These are phyloP conservation scores for Termitomyces sp. DNA, from an alignment of 768 basidiomycete genomes.

Conservation along the genomic window DNA sequence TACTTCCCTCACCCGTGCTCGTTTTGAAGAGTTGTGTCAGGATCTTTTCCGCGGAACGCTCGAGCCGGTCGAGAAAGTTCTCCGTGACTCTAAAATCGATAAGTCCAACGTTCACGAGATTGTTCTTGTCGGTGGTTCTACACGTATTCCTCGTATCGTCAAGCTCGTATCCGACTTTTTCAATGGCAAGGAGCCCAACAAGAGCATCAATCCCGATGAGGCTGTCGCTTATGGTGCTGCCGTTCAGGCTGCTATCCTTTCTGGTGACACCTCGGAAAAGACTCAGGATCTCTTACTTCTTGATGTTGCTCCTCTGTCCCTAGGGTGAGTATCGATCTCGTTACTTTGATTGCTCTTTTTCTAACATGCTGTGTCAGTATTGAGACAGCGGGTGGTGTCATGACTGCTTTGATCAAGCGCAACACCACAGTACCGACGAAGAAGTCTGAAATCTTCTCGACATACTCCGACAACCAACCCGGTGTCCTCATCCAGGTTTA, in stretches of 20 bases:
- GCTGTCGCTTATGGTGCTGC: constrained; percentile 99
- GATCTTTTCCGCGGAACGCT: constrained; percentile 92
- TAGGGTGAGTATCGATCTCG: constrained; percentile 35
- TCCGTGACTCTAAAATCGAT: constrained; percentile 97
- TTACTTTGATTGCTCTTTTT: constrained; percentile 14
- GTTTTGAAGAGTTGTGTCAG: constrained; percentile 94
- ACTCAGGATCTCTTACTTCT: constrained; percentile 94
- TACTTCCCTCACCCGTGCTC: constrained; percentile 95
- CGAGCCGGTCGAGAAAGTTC: constrained; percentile 96
- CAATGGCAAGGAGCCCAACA: constrained; percentile 98
- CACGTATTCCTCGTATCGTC: constrained; percentile 95
- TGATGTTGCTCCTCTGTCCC: constrained; percentile 86
- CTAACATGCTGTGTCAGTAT: constrained; percentile 46
- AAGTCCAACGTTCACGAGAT: constrained; percentile 95
- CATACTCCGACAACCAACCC: constrained; percentile 97
- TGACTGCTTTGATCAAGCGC: constrained; percentile 97
- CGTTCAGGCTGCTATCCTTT: constrained; percentile 96
- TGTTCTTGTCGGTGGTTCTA: constrained; percentile 96
- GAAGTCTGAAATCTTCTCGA: constrained; percentile 98
- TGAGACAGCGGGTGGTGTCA: constrained; percentile 98
- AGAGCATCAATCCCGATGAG: constrained; percentile 99
- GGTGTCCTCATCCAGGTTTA: constrained; percentile 98
- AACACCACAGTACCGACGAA: constrained; percentile 99
- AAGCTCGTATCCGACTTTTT: constrained; percentile 99
- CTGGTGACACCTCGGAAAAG: constrained; percentile 97